Evolutionary conservation across 805 yeast genomes (phyloP).

Genomic region (Debaryomyces tyrocola): DNA sequence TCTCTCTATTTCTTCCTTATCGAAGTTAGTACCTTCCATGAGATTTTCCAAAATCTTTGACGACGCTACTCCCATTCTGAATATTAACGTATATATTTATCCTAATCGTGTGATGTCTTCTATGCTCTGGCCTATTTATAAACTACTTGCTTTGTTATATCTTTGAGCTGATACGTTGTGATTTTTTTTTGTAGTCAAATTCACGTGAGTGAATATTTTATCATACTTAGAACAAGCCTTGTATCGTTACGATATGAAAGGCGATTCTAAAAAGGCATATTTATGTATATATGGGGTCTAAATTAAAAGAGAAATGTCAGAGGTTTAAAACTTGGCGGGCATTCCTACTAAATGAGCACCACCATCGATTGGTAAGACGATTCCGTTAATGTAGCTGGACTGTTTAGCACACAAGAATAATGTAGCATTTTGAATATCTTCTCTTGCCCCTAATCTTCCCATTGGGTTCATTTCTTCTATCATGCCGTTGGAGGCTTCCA

Average conservation of each 20-base stretch:
- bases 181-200: too few species aligned
- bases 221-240: too few species aligned
- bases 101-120: too few species aligned
- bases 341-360: slow-evolving; percentile 50
- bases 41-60: slow-evolving; percentile 65
- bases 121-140: too few species aligned
- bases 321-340: slow-evolving; percentile 9
- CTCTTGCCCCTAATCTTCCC: slow-evolving; percentile 58
- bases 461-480: slow-evolving; percentile 57
- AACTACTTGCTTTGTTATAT: too few species aligned
- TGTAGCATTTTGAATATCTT: slow-evolving; percentile 56
- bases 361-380: slow-evolving; percentile 69
- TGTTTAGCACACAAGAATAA: slow-evolving; percentile 56
- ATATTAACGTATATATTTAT: neutral
- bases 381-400: slow-evolving; percentile 64
- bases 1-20: slow-evolving; percentile 87
- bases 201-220: too few species aligned
- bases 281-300: too few species aligned
- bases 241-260: too few species aligned
- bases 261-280: too few species aligned
- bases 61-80: slow-evolving; percentile 58
- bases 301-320: neutral
- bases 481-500: slow-evolving; percentile 49
- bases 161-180: too few species aligned
- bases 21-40: slow-evolving; percentile 83